Percentiles rank a stretch among this genome's conserved stretches.
Conservation (phyloP, 2,329 filamentous ascomycete genomes). For the Sporothrix sp. region DNA sequence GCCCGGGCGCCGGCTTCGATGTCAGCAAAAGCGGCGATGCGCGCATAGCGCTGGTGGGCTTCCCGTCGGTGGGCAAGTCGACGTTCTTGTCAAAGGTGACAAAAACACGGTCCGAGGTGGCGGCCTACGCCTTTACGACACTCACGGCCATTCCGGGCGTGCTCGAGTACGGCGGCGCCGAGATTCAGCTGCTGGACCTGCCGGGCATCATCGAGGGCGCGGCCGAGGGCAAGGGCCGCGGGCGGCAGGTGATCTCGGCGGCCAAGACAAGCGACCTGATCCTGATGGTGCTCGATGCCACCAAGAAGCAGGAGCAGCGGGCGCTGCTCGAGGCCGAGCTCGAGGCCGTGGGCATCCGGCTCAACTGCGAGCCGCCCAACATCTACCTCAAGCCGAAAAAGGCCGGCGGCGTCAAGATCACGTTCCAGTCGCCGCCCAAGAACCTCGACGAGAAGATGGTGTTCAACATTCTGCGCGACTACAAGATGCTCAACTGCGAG, state of each 20-base stretch:
- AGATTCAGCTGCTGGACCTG: constrained; percentile 95
- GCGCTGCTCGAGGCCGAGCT: constrained; percentile 82
- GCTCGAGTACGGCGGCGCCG: constrained; percentile 91
- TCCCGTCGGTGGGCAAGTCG: constrained; percentile 96
- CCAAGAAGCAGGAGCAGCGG: constrained; percentile 89
- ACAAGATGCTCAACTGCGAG: constrained; percentile 97
- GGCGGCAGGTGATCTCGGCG: constrained; percentile 91
- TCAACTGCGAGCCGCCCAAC: constrained; percentile 92
- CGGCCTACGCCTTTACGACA: constrained; percentile 94
- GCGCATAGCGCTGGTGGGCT: constrained; percentile 93
- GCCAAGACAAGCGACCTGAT: constrained; percentile 98
- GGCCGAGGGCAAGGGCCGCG: constrained; percentile 88
- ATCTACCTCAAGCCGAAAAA: constrained; percentile 97
- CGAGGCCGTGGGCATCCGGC: constrained; percentile 85
- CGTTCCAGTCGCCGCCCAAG: constrained; percentile 82
- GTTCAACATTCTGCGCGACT: constrained; percentile 93
- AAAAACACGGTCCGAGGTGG: constrained; percentile 92
- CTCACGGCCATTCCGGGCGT: constrained; percentile 95
- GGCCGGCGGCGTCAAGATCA: constrained; percentile 97
- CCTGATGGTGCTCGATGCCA: constrained; percentile 93
- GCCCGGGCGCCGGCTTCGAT: constrained; percentile 77
- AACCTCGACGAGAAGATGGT: constrained; percentile 95
- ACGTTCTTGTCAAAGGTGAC: constrained; percentile 99
- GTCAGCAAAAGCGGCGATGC: constrained; percentile 96
- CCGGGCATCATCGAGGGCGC: constrained; percentile 98